Base-by-base conservation (phyloP, 208 protist genomes). In the Acanthamoeba divionensis region DNA sequence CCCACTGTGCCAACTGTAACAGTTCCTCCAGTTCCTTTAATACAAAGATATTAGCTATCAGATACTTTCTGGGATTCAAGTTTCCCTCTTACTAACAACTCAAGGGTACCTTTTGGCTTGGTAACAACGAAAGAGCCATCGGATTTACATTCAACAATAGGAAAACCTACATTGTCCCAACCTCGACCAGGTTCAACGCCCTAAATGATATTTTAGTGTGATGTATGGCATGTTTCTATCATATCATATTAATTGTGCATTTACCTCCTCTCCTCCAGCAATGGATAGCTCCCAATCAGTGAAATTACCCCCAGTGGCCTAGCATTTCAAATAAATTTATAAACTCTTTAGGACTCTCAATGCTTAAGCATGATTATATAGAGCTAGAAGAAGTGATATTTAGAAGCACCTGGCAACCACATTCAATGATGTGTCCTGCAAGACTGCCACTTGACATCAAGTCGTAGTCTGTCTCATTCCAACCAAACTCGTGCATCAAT, bases 351-450 rank as follows among this genome's bases (percentile, higher is more conserved):
- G 21, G 21, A 21, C 21, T 60, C 21, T n/a, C 52, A 60, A n/a
- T 60, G 52, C 21, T 21, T 60, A 60, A 21, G 21, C 21, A 60
- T n/a, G 21, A 60, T 21, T n/a, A 60, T 21, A 21, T 21, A 60
- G 21, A 21, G 21, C 21, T 21, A 60, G 52, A 60, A 60, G 21
- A n/a, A 60, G 21, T 21, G 52, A 60, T 60, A n/a, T 60, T 60
- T n/a, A 21, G 21, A 29, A n/a, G n/a, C n/a, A n/a, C n/a, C n/a
- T 93, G 91, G 29, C 89, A 67, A 1, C 52, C 91, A 75, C 92
- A 93, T 41, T 93, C 92, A 55, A 93, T 90, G 31, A 93, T 90
- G 50, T 93, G 92, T 3, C 92, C 92, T 9, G 92, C 92, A 13
- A 93, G 38, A 54, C 82, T 93, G 36, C 92, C 92, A 8, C 41